Conservation (phyloP, 169 alveolate genomes). For the Cardiosporidium cionae region DNA sequence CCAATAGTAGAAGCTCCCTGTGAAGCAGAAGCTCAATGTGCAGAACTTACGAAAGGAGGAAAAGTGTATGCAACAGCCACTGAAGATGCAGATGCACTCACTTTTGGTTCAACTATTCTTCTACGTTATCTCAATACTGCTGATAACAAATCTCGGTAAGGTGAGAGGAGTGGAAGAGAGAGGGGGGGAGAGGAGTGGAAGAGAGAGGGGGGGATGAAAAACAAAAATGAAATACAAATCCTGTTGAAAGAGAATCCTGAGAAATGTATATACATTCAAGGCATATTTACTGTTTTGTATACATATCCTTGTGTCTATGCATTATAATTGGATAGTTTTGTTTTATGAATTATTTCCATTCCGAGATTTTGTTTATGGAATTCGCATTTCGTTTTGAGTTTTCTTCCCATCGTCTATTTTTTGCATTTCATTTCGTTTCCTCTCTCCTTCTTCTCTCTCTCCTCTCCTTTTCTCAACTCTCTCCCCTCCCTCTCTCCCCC, state of each 20-base stretch:
- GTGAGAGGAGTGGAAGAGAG: neutral
- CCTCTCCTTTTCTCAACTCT: neutral
- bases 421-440: too few relatives aligned
- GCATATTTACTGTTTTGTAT: too few relatives aligned
- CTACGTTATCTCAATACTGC: slow-evolving; percentile 32
- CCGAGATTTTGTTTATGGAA: too few relatives aligned
- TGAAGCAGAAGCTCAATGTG: slow-evolving; percentile 97
- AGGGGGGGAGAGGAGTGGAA: neutral
- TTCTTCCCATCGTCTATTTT: too few relatives aligned
- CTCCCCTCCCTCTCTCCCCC: too few relatives aligned
- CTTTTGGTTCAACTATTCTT: slow-evolving; percentile 80
- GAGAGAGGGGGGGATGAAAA: neutral
- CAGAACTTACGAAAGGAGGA: slow-evolving; percentile 79
- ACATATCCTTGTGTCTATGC: too few relatives aligned
- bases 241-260: too few relatives aligned
- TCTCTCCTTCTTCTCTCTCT: too few relatives aligned
- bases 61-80: slow-evolving; percentile 87
- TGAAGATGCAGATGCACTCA: slow-evolving; percentile 95
- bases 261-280: too few relatives aligned
- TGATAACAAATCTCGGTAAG: neutral
- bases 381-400: too few relatives aligned
- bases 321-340: too few relatives aligned
- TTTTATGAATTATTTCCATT: too few relatives aligned
- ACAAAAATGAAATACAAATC: neutral
- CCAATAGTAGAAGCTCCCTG: slow-evolving; percentile 89